Evolutionary conservation across 2,329 filamentous ascomycete species (phyloP).

Genomic region (Talaromyces sp.): DNA sequence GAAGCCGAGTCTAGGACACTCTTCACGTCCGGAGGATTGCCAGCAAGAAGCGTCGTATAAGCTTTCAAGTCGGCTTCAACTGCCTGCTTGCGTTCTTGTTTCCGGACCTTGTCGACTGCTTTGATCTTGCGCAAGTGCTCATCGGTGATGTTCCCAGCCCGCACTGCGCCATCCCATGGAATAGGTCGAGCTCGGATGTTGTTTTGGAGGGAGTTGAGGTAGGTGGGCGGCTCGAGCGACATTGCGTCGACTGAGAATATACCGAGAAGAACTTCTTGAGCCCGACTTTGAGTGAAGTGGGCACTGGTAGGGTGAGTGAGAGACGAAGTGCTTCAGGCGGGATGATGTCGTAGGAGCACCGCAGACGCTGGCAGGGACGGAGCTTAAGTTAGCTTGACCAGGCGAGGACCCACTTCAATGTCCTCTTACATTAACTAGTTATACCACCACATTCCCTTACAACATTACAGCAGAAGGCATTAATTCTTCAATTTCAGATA

Average conservation of each 20-base stretch:
- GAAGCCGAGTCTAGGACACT: conserved; percentile 82
- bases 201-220: conserved; percentile 84
- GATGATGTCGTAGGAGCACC: conserved; percentile 14
- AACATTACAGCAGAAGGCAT: too few relatives aligned
- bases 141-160: conserved; percentile 89
- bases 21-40: conserved; percentile 55
- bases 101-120: conserved; percentile 92
- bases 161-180: conserved; percentile 94
- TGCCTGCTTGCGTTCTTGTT: conserved; percentile 79
- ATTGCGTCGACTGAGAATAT: conserved; percentile 48
- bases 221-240: conserved; percentile 89
- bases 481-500: not conserved
- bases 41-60: conserved; percentile 77
- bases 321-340: not conserved
- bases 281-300: not conserved
- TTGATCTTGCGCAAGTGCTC: conserved; percentile 93
- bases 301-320: not conserved
- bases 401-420: not conserved
- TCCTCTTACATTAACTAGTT: not conserved
- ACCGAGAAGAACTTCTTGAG: not conserved
- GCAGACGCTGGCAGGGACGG: not conserved
- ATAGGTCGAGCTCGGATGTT: conserved; percentile 95
- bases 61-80: conserved; percentile 76
- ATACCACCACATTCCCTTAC: not conserved
- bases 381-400: conserved; percentile 10